phyloP scores from a whole-genome alignment of 257 asterid genomes.

The Petrea volubilis region DNA sequence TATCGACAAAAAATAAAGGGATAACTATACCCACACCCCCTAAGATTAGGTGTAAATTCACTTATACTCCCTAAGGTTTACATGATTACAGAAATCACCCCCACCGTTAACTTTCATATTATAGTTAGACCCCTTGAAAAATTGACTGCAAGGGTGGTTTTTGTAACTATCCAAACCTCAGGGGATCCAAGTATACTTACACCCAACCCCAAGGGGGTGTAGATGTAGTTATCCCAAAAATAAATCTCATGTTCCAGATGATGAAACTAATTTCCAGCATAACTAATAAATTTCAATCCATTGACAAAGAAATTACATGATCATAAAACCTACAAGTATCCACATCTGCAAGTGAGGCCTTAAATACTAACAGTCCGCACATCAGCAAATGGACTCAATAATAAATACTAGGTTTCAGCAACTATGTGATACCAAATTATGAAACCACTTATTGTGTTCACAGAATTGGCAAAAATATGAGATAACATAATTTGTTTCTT shows the following conservation, averaged over 20 bases:
- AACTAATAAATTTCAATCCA: not conserved
- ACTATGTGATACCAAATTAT: not conserved
- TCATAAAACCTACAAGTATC: constrained; percentile 2
- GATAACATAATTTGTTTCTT: not conserved
- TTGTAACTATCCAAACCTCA: too few relatives aligned
- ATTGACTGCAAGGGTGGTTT: too few relatives aligned
- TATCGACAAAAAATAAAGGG: not conserved
- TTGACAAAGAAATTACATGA: not conserved
- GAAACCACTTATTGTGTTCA: constrained; percentile 9
- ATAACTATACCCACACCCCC: too few relatives aligned
- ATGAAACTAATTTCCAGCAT: constrained; percentile 4
- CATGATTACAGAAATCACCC: too few relatives aligned
- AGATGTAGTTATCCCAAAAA: too few relatives aligned
- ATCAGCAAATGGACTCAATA: constrained; percentile 11
- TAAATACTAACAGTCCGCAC: constrained; percentile 1
- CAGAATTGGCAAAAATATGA: not conserved
- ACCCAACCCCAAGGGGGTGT: too few relatives aligned
- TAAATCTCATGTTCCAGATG: not conserved
- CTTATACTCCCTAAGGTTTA: too few relatives aligned
- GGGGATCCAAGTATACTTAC: too few relatives aligned
- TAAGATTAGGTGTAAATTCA: too few relatives aligned
- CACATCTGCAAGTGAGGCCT: constrained; percentile 10
- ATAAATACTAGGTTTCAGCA: not conserved
- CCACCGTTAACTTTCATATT: too few relatives aligned
- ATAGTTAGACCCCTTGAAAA: too few relatives aligned